Evolutionary conservation across 2,329 filamentous ascomycete genomes (phyloP).

Genomic region (Alternaria gaisen): DNA sequence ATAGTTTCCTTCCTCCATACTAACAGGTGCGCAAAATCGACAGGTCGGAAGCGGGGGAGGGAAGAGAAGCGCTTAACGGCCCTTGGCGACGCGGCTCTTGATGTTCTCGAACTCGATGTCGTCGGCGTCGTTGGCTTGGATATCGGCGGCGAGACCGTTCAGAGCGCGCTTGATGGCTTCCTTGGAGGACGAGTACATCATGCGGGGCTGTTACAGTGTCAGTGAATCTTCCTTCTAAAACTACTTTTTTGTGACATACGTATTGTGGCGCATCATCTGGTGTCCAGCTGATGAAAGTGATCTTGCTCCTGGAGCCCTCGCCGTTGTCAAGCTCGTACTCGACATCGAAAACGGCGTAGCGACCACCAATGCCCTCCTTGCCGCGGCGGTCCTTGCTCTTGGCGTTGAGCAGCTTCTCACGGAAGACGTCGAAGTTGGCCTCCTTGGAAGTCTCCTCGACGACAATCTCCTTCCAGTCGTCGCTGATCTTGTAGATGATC

Average conservation of each 20-base stretch:
- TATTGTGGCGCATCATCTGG: slow-evolving; percentile 76
- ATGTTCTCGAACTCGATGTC: slow-evolving; percentile 82
- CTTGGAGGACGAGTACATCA: slow-evolving; percentile 91
- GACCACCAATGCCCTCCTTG: slow-evolving; percentile 67
- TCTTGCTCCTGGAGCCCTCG: slow-evolving; percentile 71
- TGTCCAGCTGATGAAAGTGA: slow-evolving; percentile 55
- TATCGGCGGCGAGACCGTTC: slow-evolving; percentile 76
- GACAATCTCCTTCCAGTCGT: slow-evolving; percentile 83
- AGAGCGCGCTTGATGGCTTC: slow-evolving; percentile 83
- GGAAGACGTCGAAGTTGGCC: slow-evolving; percentile 76
- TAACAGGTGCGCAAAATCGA: slow-evolving; percentile 30
- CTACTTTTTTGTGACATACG: slow-evolving; percentile 61
- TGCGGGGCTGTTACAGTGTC: slow-evolving; percentile 71
- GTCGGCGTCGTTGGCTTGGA: slow-evolving; percentile 84
- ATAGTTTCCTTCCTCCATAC: slow-evolving; percentile 26
- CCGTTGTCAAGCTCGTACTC: slow-evolving; percentile 76
- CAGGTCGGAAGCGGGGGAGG: slow-evolving; percentile 2
- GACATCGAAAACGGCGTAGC: slow-evolving; percentile 88
- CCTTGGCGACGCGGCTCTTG: slow-evolving; percentile 63
- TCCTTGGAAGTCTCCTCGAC: slow-evolving; percentile 76
- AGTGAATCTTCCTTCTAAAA: slow-evolving; percentile 7
- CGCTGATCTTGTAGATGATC: slow-evolving; percentile 88
- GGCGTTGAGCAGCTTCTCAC: slow-evolving; percentile 77
- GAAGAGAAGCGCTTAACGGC: slow-evolving; percentile 52
- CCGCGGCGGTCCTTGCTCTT: slow-evolving; percentile 75